Percentiles rank a stretch among this genome's conserved stretches.
Evolutionary conservation across 2,329 filamentous ascomycete genomes (phyloP).

Genomic region (Penicillium digitatum): DNA sequence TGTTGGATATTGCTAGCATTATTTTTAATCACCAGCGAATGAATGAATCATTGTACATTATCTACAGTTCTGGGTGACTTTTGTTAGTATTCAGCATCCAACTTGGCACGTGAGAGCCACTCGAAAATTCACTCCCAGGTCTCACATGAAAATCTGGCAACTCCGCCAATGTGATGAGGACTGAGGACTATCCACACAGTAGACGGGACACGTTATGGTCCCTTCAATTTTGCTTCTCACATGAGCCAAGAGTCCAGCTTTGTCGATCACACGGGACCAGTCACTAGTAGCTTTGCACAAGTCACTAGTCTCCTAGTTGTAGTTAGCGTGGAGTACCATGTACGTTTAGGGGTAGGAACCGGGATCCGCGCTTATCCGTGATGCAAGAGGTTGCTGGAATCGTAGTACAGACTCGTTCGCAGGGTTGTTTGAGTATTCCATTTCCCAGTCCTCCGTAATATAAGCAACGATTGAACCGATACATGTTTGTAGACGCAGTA

Average conservation of each 20-base stretch:
- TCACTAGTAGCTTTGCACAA: not conserved
- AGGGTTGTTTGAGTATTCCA: not conserved
- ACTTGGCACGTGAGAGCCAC: not conserved
- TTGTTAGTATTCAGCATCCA: not conserved
- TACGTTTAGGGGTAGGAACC: not conserved
- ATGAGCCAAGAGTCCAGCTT: not conserved
- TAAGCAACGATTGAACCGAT: not conserved
- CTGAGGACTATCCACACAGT: not conserved
- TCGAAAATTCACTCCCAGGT: not conserved
- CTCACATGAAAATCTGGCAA: not conserved
- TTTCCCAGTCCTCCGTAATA: not conserved
- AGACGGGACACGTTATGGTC: not conserved
- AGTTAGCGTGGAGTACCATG: too few relatives aligned
- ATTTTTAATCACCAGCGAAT: constrained; percentile 22
- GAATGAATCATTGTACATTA: constrained; percentile 26
- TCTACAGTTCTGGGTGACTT: not conserved
- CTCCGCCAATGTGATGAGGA: not conserved
- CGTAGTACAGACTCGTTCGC: not conserved
- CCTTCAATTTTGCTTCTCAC: not conserved
- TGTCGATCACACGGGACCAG: constrained; percentile 1
- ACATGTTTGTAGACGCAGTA: not conserved
- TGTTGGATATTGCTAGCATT: constrained; percentile 21
- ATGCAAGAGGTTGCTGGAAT: not conserved
- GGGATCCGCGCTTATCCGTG: not conserved
- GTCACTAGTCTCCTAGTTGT: not conserved